Conservation (phyloP, 2,329 filamentous ascomycete species). For the Cephalotrichum gorgonifer region DNA sequence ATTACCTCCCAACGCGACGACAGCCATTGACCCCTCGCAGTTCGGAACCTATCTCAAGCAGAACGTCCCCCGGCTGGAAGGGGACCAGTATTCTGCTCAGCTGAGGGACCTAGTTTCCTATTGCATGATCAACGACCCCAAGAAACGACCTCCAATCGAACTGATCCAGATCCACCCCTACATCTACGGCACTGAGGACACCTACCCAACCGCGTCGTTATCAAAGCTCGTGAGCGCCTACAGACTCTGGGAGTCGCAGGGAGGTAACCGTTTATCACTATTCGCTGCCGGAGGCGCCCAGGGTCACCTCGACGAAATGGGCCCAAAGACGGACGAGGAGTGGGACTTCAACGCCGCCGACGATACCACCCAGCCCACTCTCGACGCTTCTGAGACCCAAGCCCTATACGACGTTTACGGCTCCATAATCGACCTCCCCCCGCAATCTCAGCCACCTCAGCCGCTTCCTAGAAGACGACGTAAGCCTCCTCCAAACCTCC, state of each 20-base stretch:
- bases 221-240: conserved; percentile 60
- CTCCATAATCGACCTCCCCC: conserved; percentile 32
- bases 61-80: conserved; percentile 58
- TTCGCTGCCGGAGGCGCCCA: conserved; percentile 47
- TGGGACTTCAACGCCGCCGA: conserved; percentile 60
- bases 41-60: conserved; percentile 36
- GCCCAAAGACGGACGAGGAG: conserved; percentile 41
- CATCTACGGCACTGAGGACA: conserved; percentile 49
- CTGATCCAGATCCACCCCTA: conserved; percentile 61
- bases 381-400: conserved; percentile 41
- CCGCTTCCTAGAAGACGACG: conserved; percentile 26
- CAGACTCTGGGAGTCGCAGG: conserved; percentile 64
- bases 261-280: conserved; percentile 59
- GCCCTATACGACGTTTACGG: conserved; percentile 53
- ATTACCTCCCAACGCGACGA: conserved; percentile 56
- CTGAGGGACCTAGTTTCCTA: conserved; percentile 63
- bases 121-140: conserved; percentile 59
- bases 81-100: conserved; percentile 57
- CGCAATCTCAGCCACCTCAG: conserved; percentile 43
- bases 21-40: conserved; percentile 33
- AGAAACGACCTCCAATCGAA: conserved; percentile 58
- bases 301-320: conserved; percentile 30
- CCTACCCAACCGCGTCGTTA: conserved; percentile 55
- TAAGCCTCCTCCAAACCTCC: conserved; percentile 2
- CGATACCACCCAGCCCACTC: conserved; percentile 49